Evolutionary conservation across 164 flowering plant species (phyloP), one percentile per base, ranked within the genome.

Genomic region (Umbilicus rupestris): DNA sequence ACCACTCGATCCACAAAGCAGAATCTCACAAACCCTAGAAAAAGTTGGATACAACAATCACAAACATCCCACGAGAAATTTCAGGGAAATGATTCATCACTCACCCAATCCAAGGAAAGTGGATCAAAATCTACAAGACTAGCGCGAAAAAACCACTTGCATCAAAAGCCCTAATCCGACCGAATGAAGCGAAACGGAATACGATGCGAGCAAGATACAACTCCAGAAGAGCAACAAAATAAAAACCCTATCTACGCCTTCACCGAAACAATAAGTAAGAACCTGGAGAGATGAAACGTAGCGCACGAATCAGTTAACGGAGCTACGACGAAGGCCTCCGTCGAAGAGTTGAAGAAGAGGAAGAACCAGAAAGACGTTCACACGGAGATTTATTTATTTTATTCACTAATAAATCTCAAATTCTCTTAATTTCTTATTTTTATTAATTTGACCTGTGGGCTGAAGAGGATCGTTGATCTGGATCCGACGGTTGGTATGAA

Each of bases 121-220:
- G 30, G 60, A 55, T 28, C 16, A 14, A 28, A 26, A 28, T 26
- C 31, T 10, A n/a, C 5, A 28, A 55, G 28, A 19, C 17, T 6
- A 3, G 60, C 17, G 8, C 5, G 33, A 3, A 12, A 28, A 14
- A 10, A 28, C 33, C 33, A 28, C 33, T 28, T 4, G 33, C 1
- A 55, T 55, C 26, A 55, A 55, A 55, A 52, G 58, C 58, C 58
- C 58, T 52, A 52, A 52, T 52, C 29, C 15, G 60, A 26, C 17
- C 1, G 59, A 52, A 24, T 8, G 31, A 52, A 52, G 0, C 30
- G 59, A 52, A 9, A 24, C 17, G 55, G 41, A 62, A 16, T 50
- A 14, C 15, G 9, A 39, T 20, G 20, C 39, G 64, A 33, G 41
- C 64, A 31, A 33, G 7, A 37, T 19, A 31, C 10, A 33, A 37